Conservation (phyloP, 208 protist species). For the Leishmania arabica region DNA sequence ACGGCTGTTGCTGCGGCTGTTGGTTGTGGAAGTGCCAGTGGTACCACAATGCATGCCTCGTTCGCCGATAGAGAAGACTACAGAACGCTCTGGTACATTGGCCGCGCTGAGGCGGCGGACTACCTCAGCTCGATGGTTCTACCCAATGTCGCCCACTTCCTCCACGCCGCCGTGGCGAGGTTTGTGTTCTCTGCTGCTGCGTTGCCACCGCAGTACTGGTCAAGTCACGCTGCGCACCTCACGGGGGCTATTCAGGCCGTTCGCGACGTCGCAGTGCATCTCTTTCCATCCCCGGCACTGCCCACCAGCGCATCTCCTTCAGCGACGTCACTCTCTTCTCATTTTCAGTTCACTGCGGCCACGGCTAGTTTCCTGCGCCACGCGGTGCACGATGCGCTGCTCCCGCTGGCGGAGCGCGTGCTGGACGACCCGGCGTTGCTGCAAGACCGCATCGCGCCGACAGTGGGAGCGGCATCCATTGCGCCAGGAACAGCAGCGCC, state of each 20-base stretch:
- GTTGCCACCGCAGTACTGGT: neutral
- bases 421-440: conserved; percentile 16
- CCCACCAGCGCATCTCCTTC: neutral
- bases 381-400: conserved; percentile 23
- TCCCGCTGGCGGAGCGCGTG: conserved; percentile 25
- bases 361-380: conserved; percentile 9
- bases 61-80: neutral
- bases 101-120: neutral
- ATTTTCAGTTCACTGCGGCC: neutral
- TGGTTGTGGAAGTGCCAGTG: neutral
- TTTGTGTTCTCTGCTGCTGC: neutral
- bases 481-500: neutral
- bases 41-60: neutral
- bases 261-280: neutral
- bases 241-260: conserved; percentile 2
- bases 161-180: neutral
- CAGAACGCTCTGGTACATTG: neutral
- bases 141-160: neutral
- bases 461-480: no score
- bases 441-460: neutral
- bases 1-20: neutral
- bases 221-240: neutral
- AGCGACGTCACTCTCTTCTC: neutral
- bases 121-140: conserved; percentile 6
- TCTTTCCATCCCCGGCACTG: neutral